Evolutionary conservation across 345 rosid genomes (phyloP).

Genomic region (Cardiospermum halicacabum): DNA sequence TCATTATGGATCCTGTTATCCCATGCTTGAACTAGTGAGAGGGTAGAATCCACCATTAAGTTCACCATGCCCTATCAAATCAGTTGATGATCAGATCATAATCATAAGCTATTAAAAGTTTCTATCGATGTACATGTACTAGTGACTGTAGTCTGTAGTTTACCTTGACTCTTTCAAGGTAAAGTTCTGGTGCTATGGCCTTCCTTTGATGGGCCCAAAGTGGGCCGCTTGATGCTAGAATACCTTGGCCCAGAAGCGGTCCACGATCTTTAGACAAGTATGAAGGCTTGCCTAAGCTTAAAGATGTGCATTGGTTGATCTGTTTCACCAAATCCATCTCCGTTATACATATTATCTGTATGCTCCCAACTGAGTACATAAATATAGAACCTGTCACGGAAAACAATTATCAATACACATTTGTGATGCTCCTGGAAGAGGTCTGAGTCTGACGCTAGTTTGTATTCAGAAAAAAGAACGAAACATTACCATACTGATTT

Average conservation of each 20-base stretch:
- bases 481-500: slow-evolving; percentile 32
- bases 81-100: too few relatives aligned
- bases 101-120: too few relatives aligned
- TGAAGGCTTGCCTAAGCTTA: slow-evolving; percentile 43
- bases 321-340: slow-evolving; percentile 42
- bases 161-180: slow-evolving; percentile 46
- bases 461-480: too few relatives aligned
- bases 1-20: slow-evolving; percentile 15
- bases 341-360: slow-evolving; percentile 31
- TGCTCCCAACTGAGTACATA: slow-evolving; percentile 38
- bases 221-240: slow-evolving; percentile 38
- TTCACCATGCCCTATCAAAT: slow-evolving; percentile 37
- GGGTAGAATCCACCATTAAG: slow-evolving; percentile 35
- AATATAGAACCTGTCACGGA: slow-evolving; percentile 31
- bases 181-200: slow-evolving; percentile 41
- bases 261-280: slow-evolving; percentile 39
- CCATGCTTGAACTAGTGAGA: slow-evolving; percentile 31
- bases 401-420: too few relatives aligned
- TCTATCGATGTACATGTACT: too few relatives aligned
- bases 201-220: slow-evolving; percentile 40
- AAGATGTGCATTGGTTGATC: slow-evolving; percentile 30
- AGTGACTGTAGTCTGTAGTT: too few relatives aligned
- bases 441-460: too few relatives aligned
- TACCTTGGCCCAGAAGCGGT: slow-evolving; percentile 48
- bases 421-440: too few relatives aligned